Conservation (phyloP, 116 monocot genomes). For the Thalassia testudinum region DNA sequence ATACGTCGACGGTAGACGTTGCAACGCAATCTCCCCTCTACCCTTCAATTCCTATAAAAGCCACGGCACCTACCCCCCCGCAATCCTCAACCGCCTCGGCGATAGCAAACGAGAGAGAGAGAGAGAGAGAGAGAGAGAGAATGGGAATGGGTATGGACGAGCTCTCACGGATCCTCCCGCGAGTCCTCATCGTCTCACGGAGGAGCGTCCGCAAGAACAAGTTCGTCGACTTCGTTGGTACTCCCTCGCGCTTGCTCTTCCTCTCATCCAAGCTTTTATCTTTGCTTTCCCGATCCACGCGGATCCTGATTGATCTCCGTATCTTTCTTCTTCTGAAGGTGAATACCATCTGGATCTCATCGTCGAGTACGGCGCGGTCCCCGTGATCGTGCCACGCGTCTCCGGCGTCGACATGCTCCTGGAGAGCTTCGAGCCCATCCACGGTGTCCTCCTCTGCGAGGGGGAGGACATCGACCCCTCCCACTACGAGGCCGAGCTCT, state of each 20-base stretch:
- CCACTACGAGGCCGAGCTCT: conserved; percentile 25
- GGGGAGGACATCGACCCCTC: conserved; percentile 93
- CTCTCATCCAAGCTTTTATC: neutral
- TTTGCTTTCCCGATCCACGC: neutral
- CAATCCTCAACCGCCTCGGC: too few relatives aligned
- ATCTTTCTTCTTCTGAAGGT: conserved; percentile 14
- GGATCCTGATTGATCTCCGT: too few relatives aligned
- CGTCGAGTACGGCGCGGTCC: conserved; percentile 76
- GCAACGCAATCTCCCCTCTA: too few relatives aligned
- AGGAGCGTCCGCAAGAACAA: conserved; percentile 82
- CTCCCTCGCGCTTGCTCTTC: neutral
- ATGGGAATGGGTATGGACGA: conserved; percentile 7
- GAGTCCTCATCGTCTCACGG: conserved; percentile 83
- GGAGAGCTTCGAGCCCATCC: conserved; percentile 87
- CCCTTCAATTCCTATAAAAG: too few relatives aligned
- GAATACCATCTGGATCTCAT: conserved; percentile 94
- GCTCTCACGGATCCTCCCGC: conserved; percentile 38
- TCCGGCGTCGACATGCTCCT: conserved; percentile 68
- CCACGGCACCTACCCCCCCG: too few relatives aligned
- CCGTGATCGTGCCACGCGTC: conserved; percentile 85
- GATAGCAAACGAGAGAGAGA: too few relatives aligned
- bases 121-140: too few relatives aligned
- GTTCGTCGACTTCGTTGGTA: conserved; percentile 87
- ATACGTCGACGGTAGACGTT: too few relatives aligned
- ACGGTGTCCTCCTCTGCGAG: conserved; percentile 92